phyloP scores from a whole-genome alignment of 1,284 basidiomycete species.

The Afroboletus lepidellus region DNA sequence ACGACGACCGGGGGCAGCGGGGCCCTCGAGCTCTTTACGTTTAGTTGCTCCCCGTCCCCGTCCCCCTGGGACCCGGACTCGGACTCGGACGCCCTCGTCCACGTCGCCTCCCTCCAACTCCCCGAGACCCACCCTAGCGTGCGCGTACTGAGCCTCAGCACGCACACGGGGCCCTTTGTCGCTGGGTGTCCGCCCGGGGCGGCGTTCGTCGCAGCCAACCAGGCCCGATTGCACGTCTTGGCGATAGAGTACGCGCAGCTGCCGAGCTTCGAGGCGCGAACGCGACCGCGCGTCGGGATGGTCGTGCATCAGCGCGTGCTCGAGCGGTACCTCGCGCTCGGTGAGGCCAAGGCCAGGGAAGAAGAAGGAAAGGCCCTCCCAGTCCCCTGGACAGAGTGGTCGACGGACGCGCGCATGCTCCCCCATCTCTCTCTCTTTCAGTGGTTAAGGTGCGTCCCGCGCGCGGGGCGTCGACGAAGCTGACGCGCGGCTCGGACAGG shows the following conservation, averaged over 20 bases:
- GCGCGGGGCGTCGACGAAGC: neutral
- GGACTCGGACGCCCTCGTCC: conserved; percentile 7
- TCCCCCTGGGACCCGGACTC: too few species aligned
- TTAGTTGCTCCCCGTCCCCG: conserved; percentile 11
- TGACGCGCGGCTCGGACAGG: conserved; percentile 21
- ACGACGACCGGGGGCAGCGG: conserved; percentile 35
- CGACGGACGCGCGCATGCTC: conserved; percentile 39
- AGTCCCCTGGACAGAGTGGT: conserved; percentile 47
- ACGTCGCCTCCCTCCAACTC: conserved; percentile 35
- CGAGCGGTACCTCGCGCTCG: conserved; percentile 27
- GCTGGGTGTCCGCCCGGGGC: conserved; percentile 30
- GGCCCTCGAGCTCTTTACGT: conserved; percentile 41
- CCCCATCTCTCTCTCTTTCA: conserved; percentile 28
- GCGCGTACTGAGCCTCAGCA: conserved; percentile 20
- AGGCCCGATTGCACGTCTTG: conserved; percentile 45
- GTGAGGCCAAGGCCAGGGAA: neutral
- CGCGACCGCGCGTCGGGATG: conserved; percentile 28
- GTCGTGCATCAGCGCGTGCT: conserved; percentile 40
- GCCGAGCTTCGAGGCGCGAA: conserved; percentile 2
- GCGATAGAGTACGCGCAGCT: conserved; percentile 35
- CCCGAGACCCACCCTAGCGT: conserved; percentile 28
- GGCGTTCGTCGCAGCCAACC: conserved; percentile 39
- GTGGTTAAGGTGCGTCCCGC: conserved; percentile 38
- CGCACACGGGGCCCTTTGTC: conserved; percentile 41
- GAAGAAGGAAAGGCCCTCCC: too few species aligned